Evolutionary conservation across 2,329 filamentous ascomycete species (phyloP).

Genomic region (Beauveria australis): DNA sequence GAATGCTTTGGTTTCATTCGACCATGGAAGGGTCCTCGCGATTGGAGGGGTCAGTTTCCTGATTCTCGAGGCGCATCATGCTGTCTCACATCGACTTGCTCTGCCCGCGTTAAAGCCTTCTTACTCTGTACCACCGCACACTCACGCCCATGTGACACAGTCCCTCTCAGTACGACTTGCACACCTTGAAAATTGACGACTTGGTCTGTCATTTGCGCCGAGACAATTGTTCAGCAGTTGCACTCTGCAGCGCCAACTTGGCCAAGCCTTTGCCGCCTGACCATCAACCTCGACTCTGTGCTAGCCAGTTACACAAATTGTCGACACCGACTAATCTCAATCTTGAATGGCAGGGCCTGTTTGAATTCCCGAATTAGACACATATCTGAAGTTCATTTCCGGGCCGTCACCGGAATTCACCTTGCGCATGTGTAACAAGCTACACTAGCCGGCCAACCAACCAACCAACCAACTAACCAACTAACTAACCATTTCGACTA

Average conservation of each 20-base stretch:
- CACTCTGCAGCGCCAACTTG: not conserved
- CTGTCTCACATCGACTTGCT: not conserved
- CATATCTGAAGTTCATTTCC: not conserved
- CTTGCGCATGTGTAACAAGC: no score
- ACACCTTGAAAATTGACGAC: not conserved
- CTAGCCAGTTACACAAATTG: not conserved
- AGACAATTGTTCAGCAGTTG: not conserved
- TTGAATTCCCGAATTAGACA: no score
- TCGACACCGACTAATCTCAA: not conserved
- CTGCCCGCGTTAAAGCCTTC: not conserved
- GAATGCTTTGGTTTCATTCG: not conserved
- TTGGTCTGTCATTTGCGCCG: not conserved
- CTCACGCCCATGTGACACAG: no score
- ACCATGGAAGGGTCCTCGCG: not conserved
- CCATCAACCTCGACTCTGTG: no score
- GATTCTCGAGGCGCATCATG: not conserved
- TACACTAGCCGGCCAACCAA: no score
- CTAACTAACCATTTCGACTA: not conserved
- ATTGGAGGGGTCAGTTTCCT: not conserved
- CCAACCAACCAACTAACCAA: not conserved
- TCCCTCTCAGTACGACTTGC: not conserved
- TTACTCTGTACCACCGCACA: no score
- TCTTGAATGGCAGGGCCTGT: no score
- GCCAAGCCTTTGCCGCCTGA: not conserved
- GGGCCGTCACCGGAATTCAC: not conserved